Conservation (phyloP, 257 asterid genomes). For the Nicotiana knightiana region DNA sequence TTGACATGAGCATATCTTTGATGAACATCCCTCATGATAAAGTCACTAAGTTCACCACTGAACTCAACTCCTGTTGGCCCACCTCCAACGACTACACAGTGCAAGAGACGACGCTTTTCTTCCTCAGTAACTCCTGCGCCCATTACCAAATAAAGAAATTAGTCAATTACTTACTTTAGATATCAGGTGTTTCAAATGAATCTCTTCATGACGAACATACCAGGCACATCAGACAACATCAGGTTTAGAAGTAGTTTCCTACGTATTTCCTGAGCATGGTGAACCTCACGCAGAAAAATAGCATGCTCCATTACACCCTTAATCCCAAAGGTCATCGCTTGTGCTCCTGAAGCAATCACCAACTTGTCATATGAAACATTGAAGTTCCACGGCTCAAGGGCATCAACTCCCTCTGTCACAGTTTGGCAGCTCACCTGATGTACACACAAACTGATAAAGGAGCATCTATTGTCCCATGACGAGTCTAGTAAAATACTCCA, state of each 20-base stretch:
- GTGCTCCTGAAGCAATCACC: slow-evolving; percentile 87
- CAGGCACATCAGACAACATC: slow-evolving; percentile 96
- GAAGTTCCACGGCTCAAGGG: slow-evolving; percentile 69
- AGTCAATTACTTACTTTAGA: not conserved
- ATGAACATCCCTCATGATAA: slow-evolving; percentile 78
- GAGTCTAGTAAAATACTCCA: not conserved
- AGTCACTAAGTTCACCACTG: slow-evolving; percentile 97
- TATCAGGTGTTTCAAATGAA: not conserved
- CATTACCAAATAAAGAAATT: not conserved
- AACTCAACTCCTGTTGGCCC: slow-evolving; percentile 99
- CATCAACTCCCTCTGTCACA: slow-evolving; percentile 60
- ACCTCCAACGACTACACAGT: slow-evolving; percentile 96
- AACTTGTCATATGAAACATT: slow-evolving; percentile 76
- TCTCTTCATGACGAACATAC: slow-evolving; percentile 22
- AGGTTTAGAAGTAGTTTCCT: slow-evolving; percentile 78
- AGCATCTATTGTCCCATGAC: not conserved
- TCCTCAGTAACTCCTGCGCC: slow-evolving; percentile 69
- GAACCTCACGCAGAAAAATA: slow-evolving; percentile 89
- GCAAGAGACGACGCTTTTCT: slow-evolving; percentile 83
- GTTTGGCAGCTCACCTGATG: slow-evolving; percentile 66
- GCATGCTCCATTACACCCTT: slow-evolving; percentile 84
- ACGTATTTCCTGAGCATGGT: slow-evolving; percentile 96
- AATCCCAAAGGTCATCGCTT: slow-evolving; percentile 92
- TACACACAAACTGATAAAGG: not conserved
- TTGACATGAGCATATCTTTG: slow-evolving; percentile 87